These are phyloP conservation scores for Plasmodiophora brassicae DNA, from an alignment of 208 protist genomes.

Conservation along the genomic window DNA sequence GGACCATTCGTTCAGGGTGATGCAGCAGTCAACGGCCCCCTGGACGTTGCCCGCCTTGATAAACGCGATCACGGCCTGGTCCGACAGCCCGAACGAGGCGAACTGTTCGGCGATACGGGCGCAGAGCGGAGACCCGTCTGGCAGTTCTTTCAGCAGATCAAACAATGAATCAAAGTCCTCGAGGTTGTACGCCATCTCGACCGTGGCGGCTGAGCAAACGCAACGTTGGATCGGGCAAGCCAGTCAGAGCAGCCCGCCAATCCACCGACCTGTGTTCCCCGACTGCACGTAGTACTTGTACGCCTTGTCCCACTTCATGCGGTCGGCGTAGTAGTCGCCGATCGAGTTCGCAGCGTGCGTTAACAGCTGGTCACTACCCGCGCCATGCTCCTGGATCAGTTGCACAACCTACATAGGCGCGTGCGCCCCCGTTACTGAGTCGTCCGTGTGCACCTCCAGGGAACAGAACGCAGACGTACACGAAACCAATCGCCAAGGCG, in stretches of 20 bases:
- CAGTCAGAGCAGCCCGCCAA: neutral
- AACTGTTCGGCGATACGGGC: conserved; percentile 77
- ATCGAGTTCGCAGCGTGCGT: conserved; percentile 79
- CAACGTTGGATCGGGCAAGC: neutral
- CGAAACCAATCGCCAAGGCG: conserved; percentile 85
- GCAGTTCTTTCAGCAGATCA: conserved; percentile 73
- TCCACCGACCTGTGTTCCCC: conserved; percentile 68
- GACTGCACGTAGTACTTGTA: conserved; percentile 86
- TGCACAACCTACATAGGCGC: conserved; percentile 68
- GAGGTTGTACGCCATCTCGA: conserved; percentile 64
- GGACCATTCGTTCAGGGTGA: conserved; percentile 76
- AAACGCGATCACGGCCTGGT: conserved; percentile 77
- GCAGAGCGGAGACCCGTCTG: conserved; percentile 79
- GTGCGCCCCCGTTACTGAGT: neutral
- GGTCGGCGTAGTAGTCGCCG: conserved; percentile 86
- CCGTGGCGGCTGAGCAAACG: conserved; percentile 73
- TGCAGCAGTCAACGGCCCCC: conserved; percentile 82
- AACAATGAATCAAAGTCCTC: conserved; percentile 82
- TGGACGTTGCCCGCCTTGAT: conserved; percentile 68
- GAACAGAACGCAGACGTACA: neutral
- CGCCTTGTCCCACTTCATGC: conserved; percentile 79
- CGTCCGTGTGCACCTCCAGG: neutral
- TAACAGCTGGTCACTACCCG: conserved; percentile 80
- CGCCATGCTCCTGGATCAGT: conserved; percentile 47
- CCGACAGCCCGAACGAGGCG: conserved; percentile 76